These are phyloP conservation scores for Striga hermonthica DNA, from an alignment of 305 asterid species.

Conservation along the genomic window DNA sequence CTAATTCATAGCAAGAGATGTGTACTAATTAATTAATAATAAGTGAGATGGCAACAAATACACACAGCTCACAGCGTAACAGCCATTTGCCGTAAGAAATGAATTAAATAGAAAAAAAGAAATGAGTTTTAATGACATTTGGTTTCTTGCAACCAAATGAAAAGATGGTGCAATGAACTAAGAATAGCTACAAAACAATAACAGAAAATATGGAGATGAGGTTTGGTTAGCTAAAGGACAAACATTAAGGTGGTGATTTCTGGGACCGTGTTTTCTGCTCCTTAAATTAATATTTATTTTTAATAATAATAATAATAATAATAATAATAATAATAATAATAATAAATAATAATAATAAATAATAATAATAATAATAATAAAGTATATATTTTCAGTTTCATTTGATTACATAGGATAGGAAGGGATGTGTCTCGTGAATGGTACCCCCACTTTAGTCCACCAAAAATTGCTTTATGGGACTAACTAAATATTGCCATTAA, in stretches of 20 bases:
- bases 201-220: constrained; percentile 24
- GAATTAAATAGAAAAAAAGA: not conserved
- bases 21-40: too few species aligned
- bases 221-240: constrained; percentile 22
- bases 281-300: not conserved
- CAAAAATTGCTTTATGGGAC: not conserved
- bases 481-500: constrained; percentile 7
- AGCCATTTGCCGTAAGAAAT: too few species aligned
- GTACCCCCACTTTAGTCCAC: constrained; percentile 12
- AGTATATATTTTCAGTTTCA: not conserved
- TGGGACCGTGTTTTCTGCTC: constrained; percentile 37
- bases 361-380: too few species aligned
- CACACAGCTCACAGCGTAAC: too few species aligned
- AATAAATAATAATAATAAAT: too few species aligned
- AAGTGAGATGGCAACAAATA: too few species aligned
- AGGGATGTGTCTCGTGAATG: constrained; percentile 30
- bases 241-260: constrained; percentile 30
- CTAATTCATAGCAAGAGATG: too few species aligned
- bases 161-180: not conserved
- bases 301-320: not conserved
- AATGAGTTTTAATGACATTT: not conserved
- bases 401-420: not conserved
- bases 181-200: constrained; percentile 14
- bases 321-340: not conserved
- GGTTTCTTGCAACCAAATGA: constrained; percentile 18